Evolutionary conservation across 176 grass and related monocot genomes (phyloP), one percentile per base, ranked within the genome.

Genomic region (Themeda triandra): DNA sequence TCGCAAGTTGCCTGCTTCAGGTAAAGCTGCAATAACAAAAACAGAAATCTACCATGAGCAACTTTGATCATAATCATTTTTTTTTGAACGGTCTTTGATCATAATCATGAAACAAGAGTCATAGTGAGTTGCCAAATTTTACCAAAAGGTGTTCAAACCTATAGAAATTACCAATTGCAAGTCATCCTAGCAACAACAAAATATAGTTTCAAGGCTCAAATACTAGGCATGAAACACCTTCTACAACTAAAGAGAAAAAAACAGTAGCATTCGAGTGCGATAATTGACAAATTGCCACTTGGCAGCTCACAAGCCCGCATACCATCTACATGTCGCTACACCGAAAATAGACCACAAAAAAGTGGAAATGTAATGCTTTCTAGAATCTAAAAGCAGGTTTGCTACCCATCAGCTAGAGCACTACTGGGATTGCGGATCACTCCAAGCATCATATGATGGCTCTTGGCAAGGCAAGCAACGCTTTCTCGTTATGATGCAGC

Each of bases 1-100:
- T 37, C 41, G 68, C 63, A 35, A 72, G 23, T 75, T 62, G 77
- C 70, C 87, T 69, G 77, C 77, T 77, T 85, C 69, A 84, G 49
- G 69, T 59, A 85, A 89, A 85, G 48, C 87, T 89, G 87, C 87
- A 85, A 76, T 63, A 41, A 81, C 59, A 74, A 75, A n/a, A 53
- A 80, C 41, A 82, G 42, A 31, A 36, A 85, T 59, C 39, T 28
- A 71, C 65, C 49, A 80, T 85, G 77, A 85, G 13, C 25, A 51
- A 58, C 27, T 27, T 75, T 23, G 28, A 33, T 45, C 25, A n/a
- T n/a, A n/a, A n/a, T n/a, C n/a, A n/a, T n/a, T n/a, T n/a, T n/a
- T n/a, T n/a, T n/a, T n/a, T n/a, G n/a, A n/a, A n/a, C n/a, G n/a
- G n/a, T n/a, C n/a, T n/a, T n/a, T n/a, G n/a, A n/a, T n/a, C n/a